Conservation (phyloP, 2,329 filamentous ascomycete species). For the Hypoxylon sp. region DNA sequence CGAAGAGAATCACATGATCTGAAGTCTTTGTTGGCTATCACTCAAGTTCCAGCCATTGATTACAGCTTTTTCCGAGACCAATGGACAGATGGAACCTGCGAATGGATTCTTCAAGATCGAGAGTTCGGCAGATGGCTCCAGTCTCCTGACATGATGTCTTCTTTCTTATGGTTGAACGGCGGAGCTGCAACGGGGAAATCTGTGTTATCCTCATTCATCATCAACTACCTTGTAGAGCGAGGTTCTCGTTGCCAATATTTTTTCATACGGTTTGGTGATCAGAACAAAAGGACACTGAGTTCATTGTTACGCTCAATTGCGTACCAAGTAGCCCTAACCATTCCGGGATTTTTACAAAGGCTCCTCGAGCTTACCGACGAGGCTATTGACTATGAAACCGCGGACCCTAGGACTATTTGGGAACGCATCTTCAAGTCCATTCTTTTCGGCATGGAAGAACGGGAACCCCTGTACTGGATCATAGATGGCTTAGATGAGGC, state of each 20-base stretch:
- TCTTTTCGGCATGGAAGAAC: constrained; percentile 48
- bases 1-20: constrained; percentile 16
- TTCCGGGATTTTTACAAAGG: constrained; percentile 40
- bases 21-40: constrained; percentile 28
- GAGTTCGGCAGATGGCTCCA: constrained; percentile 29
- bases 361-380: constrained; percentile 48
- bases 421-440: constrained; percentile 52
- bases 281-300: constrained; percentile 40
- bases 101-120: constrained; percentile 29
- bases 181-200: constrained; percentile 44
- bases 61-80: constrained; percentile 43
- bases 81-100: constrained; percentile 34
- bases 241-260: constrained; percentile 39
- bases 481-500: constrained; percentile 59
- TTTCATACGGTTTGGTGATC: constrained; percentile 37
- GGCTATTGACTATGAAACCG: constrained; percentile 47
- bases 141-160: not conserved
- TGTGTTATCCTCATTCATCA: constrained; percentile 40
- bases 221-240: constrained; percentile 36
- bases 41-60: constrained; percentile 32
- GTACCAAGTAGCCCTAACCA: constrained; percentile 50
- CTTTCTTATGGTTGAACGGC: constrained; percentile 37
- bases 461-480: constrained; percentile 56
- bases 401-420: constrained; percentile 52
- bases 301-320: constrained; percentile 53